Evolutionary conservation across 2,329 filamentous ascomycete species (phyloP).

Genomic region (Esteya vermicola): DNA sequence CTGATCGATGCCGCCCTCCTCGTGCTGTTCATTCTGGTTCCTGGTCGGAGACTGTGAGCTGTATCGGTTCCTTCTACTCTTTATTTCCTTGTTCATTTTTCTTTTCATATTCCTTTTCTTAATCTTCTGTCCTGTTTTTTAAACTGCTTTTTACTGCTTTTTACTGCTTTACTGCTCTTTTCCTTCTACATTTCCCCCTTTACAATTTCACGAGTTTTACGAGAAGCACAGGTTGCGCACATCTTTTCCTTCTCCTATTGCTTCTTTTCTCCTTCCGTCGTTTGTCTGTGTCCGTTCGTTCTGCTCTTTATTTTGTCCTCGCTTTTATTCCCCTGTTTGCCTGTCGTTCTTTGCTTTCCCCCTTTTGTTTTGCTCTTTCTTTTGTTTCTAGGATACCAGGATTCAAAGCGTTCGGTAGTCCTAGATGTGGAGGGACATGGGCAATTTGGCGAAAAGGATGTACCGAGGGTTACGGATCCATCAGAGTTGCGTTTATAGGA

Average conservation of each 20-base stretch:
- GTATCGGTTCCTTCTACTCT: too few relatives aligned
- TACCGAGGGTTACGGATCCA: too few relatives aligned
- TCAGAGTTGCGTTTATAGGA: too few relatives aligned
- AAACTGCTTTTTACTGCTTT: slow-evolving; percentile 3
- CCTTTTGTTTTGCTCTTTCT: not conserved
- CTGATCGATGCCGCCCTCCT: slow-evolving; percentile 71
- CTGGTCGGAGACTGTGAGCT: slow-evolving; percentile 61
- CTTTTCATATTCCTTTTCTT: not conserved
- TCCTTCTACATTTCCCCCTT: too few relatives aligned
- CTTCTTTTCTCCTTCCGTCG: too few relatives aligned
- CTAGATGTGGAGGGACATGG: not conserved
- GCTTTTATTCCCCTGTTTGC: not conserved
- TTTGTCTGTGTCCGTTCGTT: too few relatives aligned
- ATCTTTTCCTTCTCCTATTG: too few relatives aligned
- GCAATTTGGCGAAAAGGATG: too few relatives aligned
- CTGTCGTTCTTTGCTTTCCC: not conserved
- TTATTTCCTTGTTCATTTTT: not conserved
- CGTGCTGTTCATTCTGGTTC: slow-evolving; percentile 87
- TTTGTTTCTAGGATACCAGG: slow-evolving; percentile 10
- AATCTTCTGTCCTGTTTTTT: not conserved
- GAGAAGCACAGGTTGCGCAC: too few relatives aligned
- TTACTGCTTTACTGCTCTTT: too few relatives aligned
- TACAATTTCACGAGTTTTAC: slow-evolving; percentile 2
- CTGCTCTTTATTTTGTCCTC: not conserved
- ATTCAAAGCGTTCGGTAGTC: not conserved